Conservation (phyloP, 2,329 filamentous ascomycete genomes). For the Xenoacremonium recifei region DNA sequence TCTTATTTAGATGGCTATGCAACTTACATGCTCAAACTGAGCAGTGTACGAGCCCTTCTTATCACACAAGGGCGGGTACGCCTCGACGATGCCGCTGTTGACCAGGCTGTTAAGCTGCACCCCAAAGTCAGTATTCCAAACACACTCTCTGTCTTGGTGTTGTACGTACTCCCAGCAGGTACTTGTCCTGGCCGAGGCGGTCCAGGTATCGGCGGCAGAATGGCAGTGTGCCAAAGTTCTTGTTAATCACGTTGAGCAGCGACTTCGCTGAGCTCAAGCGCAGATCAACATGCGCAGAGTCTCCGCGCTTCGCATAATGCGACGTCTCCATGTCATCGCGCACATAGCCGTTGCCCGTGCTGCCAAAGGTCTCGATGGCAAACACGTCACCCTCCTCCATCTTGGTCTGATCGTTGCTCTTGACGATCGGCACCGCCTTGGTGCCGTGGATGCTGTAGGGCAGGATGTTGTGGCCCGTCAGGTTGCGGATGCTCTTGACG, state of each 20-base stretch:
- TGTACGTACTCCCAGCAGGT: conserved; percentile 74
- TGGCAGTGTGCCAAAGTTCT: conserved; percentile 91
- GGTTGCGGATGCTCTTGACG: conserved; percentile 81
- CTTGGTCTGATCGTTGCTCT: conserved; percentile 82
- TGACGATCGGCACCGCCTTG: conserved; percentile 93
- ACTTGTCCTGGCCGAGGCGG: conserved; percentile 91
- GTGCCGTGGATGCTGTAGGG: conserved; percentile 88
- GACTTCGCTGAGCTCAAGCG: conserved; percentile 80
- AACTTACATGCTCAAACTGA: conserved; percentile 88
- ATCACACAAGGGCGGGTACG: conserved; percentile 86
- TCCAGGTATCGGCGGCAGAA: conserved; percentile 91
- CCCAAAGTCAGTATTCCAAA: too few relatives aligned
- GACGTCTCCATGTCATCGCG: conserved; percentile 86
- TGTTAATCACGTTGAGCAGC: conserved; percentile 84
- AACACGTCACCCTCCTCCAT: conserved; percentile 98
- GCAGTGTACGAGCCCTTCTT: conserved; percentile 94
- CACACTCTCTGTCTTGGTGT: neutral
- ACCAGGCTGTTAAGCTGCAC: conserved; percentile 80
- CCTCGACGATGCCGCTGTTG: conserved; percentile 78
- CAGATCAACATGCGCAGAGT: conserved; percentile 74
- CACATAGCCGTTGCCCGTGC: conserved; percentile 86
- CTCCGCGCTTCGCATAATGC: conserved; percentile 76
- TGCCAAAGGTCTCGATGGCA: conserved; percentile 94
- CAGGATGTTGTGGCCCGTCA: conserved; percentile 87
- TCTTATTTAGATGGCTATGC: neutral